phyloP scores from a whole-genome alignment of 805 yeast species.

The Pichia cephalocereana region DNA sequence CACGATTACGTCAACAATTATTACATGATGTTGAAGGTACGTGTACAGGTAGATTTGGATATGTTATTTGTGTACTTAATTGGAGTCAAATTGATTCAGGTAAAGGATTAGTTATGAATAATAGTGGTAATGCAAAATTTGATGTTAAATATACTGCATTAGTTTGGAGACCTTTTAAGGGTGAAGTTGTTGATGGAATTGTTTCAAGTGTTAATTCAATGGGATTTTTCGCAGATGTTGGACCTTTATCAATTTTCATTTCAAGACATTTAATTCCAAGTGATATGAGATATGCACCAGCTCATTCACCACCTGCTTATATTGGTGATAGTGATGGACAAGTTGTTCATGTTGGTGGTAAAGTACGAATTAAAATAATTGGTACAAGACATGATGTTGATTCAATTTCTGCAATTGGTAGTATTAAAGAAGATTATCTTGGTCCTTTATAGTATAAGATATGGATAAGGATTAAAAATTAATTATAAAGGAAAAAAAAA shows the following conservation, averaged over 20 bases:
- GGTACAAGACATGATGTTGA: constrained; percentile 98
- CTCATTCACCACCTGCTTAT: constrained; percentile 97
- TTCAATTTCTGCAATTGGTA: constrained; percentile 94
- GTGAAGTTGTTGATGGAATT: constrained; percentile 96
- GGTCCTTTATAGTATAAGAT: constrained; percentile 54
- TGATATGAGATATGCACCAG: constrained; percentile 88
- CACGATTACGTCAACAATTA: constrained; percentile 78
- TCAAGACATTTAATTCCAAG: constrained; percentile 92
- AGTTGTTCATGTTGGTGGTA: constrained; percentile 86
- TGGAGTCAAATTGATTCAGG: constrained; percentile 94
- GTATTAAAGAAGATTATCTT: constrained; percentile 94
- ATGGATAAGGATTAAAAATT: not conserved
- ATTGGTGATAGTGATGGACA: constrained; percentile 74
- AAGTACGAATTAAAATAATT: constrained; percentile 89
- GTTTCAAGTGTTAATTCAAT: constrained; percentile 89
- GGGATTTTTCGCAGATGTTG: constrained; percentile 98
- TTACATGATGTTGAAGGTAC: constrained; percentile 97
- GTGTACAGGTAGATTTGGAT: constrained; percentile 97
- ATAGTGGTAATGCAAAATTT: constrained; percentile 91
- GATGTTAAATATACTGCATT: constrained; percentile 94
- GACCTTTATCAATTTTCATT: constrained; percentile 90
- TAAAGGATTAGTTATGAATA: constrained; percentile 72
- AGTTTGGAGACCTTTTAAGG: constrained; percentile 97
- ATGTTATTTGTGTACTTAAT: constrained; percentile 91
- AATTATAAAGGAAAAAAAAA: not conserved